phyloP scores from a whole-genome alignment of 441 rosid species.

The Lepidium campestre region DNA sequence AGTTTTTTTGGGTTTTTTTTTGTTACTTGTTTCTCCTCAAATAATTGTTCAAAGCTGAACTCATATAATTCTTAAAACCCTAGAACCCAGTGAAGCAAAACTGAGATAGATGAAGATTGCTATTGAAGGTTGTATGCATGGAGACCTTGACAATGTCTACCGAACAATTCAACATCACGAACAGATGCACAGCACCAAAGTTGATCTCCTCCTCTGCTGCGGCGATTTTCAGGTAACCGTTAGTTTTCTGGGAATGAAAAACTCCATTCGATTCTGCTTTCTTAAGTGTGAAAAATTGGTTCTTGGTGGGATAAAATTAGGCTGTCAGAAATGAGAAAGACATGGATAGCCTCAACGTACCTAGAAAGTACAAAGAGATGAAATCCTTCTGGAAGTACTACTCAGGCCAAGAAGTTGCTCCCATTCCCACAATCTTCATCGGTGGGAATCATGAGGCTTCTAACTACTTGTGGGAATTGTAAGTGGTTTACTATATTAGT shows the following conservation, averaged over 20 bases:
- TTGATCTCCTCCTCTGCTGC: constrained; percentile 92
- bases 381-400: constrained; percentile 93
- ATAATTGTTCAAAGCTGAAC: background rate
- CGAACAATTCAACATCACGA: constrained; percentile 53
- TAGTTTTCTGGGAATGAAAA: background rate
- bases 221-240: constrained; percentile 76
- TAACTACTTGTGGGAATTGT: constrained; percentile 90
- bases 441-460: constrained; percentile 98
- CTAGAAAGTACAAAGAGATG: constrained; percentile 64
- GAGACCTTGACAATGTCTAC: constrained; percentile 81
- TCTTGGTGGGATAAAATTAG: constrained; percentile 19
- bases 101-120: constrained; percentile 66
- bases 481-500: constrained; percentile 12
- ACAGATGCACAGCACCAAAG: constrained; percentile 46
- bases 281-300: background rate
- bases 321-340: constrained; percentile 82
- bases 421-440: constrained; percentile 83
- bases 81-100: background rate
- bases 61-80: background rate
- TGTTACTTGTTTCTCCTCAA: too few relatives aligned
- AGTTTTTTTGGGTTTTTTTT: too few relatives aligned
- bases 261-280: background rate
- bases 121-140: constrained; percentile 94
- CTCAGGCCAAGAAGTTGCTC: constrained; percentile 74
- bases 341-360: constrained; percentile 78